A percentile compares a stretch with the other conserved stretches of the same genome.
phyloP scores from a whole-genome alignment of 805 yeast species.

The Wickerhamiella brachini region DNA sequence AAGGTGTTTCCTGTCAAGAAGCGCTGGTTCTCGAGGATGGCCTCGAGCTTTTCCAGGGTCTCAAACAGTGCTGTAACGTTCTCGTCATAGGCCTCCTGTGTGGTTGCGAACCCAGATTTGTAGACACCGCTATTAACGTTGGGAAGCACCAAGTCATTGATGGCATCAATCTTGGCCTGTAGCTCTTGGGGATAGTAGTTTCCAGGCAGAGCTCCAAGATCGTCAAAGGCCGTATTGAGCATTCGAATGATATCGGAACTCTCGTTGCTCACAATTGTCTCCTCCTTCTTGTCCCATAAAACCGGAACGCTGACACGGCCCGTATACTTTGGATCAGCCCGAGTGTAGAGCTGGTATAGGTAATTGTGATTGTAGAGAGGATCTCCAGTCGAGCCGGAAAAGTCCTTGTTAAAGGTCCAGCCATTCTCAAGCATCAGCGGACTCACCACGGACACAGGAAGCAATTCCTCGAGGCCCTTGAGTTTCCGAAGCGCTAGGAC shows the following conservation, averaged over 20 bases:
- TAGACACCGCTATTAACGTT: constrained; percentile 86
- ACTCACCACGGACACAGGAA: constrained; percentile 58
- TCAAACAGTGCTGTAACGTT: constrained; percentile 57
- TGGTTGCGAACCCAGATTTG: constrained; percentile 79
- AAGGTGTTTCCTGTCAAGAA: constrained; percentile 49
- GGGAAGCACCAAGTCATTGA: constrained; percentile 77
- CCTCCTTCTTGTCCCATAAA: constrained; percentile 73
- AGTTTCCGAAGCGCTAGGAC: constrained; percentile 57
- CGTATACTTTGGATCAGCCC: constrained; percentile 59
- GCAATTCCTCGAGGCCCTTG: constrained; percentile 52
- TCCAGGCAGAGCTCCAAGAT: constrained; percentile 33
- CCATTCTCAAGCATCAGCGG: constrained; percentile 83
- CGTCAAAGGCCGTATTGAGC: constrained; percentile 58
- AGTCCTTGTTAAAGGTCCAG: constrained; percentile 63
- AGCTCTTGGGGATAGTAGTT: constrained; percentile 50
- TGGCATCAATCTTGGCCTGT: constrained; percentile 48
- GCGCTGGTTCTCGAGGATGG: constrained; percentile 22
- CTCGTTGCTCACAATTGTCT: constrained; percentile 83
- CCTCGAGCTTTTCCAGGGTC: constrained; percentile 33
- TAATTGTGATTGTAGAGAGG: constrained; percentile 45
- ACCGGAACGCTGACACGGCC: constrained; percentile 91
- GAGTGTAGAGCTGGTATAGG: constrained; percentile 57
- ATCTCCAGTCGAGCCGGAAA: constrained; percentile 39
- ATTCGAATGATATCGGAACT: constrained; percentile 81
- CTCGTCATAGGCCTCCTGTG: constrained; percentile 66